Evolutionary conservation across 148 eudicot species (phyloP), one percentile per base, ranked within the genome.

Genomic region (Spergularia bocconei): DNA sequence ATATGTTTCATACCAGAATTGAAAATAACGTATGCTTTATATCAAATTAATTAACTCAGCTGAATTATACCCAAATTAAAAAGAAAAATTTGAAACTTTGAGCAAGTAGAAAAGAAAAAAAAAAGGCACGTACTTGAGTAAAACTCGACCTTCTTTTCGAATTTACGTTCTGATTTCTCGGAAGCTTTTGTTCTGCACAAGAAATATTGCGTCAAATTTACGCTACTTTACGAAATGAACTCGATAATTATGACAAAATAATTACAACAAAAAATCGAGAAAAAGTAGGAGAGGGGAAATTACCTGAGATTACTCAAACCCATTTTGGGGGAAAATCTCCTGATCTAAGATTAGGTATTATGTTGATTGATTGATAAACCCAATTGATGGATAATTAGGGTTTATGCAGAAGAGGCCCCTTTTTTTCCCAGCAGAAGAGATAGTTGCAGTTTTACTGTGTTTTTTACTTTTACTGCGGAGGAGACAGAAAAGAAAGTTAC

Each of bases 131-230:
- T 74, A 88, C 95, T 90, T 12, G 91, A 67, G 75, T 90, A 90
- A 70, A 90, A 90, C 70, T 88, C 76, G 39, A 89, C 69, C 72
- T 88, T 91, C 87, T 89, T 91, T 13, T 85, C 91, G 48, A 87
- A 89, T 74, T 89, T 91, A 19, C 81, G 85, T 15, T 91, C 97
- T 0, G 89, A 86, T 65, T 78, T 87, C 25, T 79, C 71, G 9
- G 80, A 62, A 0, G 77, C 80, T 14, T 86, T 84, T 33, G 80
- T 68, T 75, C 93, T 91, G 81, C 56, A 59, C 61, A 58, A 25
- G 33, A 29, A 39, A 61, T 52, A 60, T 53, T 4, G 41, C 75
- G 64, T 10, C 53, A 48, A 29, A 55, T 11, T 38, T 63, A 15
- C 19, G 2, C 53, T 48, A 59, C 48, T 52, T 70, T 52, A 58